phyloP scores from a whole-genome alignment of 768 basidiomycete species.

The Leccinum aurantiacum region DNA sequence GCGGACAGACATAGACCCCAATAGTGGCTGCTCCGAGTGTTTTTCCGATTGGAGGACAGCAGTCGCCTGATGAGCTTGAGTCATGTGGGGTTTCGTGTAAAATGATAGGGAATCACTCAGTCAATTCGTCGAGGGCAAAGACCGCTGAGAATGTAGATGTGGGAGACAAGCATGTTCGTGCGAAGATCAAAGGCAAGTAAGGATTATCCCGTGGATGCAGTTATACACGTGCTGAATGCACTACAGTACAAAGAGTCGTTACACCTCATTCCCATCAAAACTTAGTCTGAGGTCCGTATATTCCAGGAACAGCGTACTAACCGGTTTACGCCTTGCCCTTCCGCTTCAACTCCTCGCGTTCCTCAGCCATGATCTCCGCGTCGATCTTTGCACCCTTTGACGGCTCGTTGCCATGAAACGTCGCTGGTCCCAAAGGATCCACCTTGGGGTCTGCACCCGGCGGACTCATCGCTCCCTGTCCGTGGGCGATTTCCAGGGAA shows the following conservation, averaged over 20 bases:
- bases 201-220: neutral
- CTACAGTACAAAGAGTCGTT: neutral
- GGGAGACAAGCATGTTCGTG: too few relatives aligned
- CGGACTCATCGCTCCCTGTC: constrained; percentile 30
- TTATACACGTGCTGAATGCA: neutral
- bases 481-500: constrained; percentile 27
- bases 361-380: constrained; percentile 52
- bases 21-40: too few relatives aligned
- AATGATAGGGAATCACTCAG: too few relatives aligned
- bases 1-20: neutral
- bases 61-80: too few relatives aligned
- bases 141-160: too few relatives aligned
- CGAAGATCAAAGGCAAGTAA: neutral
- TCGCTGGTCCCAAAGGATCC: constrained; percentile 51
- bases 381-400: constrained; percentile 60
- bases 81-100: too few relatives aligned
- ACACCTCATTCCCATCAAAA: neutral
- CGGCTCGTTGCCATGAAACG: constrained; percentile 56
- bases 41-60: too few relatives aligned
- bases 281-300: neutral
- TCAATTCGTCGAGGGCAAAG: neutral
- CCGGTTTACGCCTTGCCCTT: constrained; percentile 38
- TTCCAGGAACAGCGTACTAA: neutral
- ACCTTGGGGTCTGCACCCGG: constrained; percentile 33
- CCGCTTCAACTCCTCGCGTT: constrained; percentile 45